These are phyloP conservation scores for Sporisorium scitamineum DNA, from an alignment of 1,284 basidiomycete genomes.

Conservation along the genomic window DNA sequence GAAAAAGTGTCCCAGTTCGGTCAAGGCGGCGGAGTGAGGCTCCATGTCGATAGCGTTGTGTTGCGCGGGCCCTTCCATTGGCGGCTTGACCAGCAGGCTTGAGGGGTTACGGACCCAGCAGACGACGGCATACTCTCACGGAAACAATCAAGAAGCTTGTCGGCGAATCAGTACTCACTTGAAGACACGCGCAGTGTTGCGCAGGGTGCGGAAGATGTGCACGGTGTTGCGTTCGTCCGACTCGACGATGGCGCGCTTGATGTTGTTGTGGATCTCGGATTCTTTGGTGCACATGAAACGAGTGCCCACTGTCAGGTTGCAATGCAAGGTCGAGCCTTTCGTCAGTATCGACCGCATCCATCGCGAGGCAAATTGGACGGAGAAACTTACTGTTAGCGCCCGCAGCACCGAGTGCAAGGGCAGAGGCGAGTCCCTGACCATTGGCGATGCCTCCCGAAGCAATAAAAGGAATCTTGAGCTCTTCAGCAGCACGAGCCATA, in stretches of 20 bases:
- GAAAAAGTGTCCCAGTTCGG: too few relatives aligned
- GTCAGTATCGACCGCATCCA: background rate
- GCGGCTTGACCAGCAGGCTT: conserved; percentile 5
- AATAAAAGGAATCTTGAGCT: conserved; percentile 85
- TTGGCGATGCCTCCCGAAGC: conserved; percentile 80
- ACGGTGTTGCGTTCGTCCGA: conserved; percentile 82
- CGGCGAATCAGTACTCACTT: conserved; percentile 71
- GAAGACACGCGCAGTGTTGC: conserved; percentile 88
- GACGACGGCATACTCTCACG: background rate
- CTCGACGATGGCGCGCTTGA: conserved; percentile 88
- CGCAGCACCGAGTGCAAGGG: conserved; percentile 85
- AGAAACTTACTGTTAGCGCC: conserved; percentile 83
- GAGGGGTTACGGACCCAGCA: background rate
- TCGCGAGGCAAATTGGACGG: conserved; percentile 4
- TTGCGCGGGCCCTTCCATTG: conserved; percentile 32
- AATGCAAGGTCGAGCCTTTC: background rate
- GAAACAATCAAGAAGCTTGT: background rate
- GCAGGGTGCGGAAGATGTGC: conserved; percentile 85
- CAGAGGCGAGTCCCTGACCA: conserved; percentile 81
- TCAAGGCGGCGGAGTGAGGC: background rate
- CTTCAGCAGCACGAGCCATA: conserved; percentile 87
- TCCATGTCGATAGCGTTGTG: background rate
- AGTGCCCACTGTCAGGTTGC: conserved; percentile 73
- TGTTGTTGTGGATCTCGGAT: conserved; percentile 86
- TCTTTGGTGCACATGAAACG: conserved; percentile 80